Evolutionary conservation across 306 rosid genomes (phyloP).

Genomic region (Trifolium pratense): DNA sequence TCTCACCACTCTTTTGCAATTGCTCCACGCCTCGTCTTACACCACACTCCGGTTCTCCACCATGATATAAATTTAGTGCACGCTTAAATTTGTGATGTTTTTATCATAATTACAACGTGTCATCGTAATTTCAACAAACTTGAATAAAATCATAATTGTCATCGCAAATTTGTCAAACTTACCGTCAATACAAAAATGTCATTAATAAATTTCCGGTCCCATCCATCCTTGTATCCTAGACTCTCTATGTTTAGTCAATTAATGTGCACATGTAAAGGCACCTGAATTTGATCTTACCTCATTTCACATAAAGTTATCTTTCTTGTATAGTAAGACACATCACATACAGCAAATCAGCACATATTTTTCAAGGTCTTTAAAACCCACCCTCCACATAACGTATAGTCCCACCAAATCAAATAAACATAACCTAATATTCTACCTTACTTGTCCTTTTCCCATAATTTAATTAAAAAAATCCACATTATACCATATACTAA

Average conservation of each 20-base stretch:
- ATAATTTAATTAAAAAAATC: neutral
- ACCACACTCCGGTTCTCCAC: no score
- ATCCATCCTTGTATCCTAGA: neutral
- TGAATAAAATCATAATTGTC: neutral
- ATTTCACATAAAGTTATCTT: constrained; percentile 8
- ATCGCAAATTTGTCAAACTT: no score
- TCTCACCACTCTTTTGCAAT: no score
- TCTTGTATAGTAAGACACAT: constrained; percentile 42
- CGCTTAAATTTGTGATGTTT: no score
- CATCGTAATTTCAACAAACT: no score
- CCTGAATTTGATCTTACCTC: constrained; percentile 24
- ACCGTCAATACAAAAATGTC: no score
- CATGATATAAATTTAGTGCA: no score
- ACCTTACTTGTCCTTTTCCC: constrained; percentile 36
- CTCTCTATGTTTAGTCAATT: neutral
- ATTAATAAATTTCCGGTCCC: neutral
- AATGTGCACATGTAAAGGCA: constrained; percentile 12
- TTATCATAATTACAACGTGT: no score
- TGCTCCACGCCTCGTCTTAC: no score
- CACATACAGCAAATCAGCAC: constrained; percentile 27
- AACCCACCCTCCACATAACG: constrained; percentile 47
- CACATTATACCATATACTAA: neutral
- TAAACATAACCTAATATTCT: constrained; percentile 44
- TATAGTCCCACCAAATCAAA: constrained; percentile 57
- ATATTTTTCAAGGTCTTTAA: constrained; percentile 35